Base-by-base conservation (phyloP, 352 stramenopile genomes). In the Phytophthora quininea region DNA sequence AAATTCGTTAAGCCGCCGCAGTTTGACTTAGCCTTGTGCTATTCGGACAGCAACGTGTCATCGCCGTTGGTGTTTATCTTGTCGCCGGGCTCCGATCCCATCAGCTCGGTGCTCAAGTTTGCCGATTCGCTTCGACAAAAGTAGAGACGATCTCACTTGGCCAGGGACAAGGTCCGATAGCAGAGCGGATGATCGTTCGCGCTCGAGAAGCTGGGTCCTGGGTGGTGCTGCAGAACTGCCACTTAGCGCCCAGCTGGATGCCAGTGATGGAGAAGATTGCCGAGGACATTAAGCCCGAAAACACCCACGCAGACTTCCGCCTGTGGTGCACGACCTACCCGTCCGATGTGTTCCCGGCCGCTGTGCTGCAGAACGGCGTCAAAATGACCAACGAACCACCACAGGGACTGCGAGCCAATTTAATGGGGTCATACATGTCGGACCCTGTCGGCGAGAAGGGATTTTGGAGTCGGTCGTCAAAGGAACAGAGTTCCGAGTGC, bases 341-440 rank as follows among this genome's bases (percentile, higher is more conserved):
- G 27, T 97, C 89, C 14, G 82, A 96, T 51, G 90, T 98, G 11
- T 98, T 98, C 64, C 95, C 95, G 0, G 89, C 96, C 1, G 90
- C 93, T 0, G 89, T 98, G 40, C 80, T 98, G 27, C 95, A 98
- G 73, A 98, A 98, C 72, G 93, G 93, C 31, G 91, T 98, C n/a
- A 98, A 98, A 70, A 98, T 98, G 93, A 98, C 95, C 6, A 96
- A 97, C 45, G 95, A 98, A 62, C 92, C 95, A 5, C 95, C 95
- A 1, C 93, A 97, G 61, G 95, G 95, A 4, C 68, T 98, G 9
- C 79, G 93, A 15, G 90, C 92, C 9, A 98, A 98, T 62, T 59
- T 98, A 1, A 67, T 97, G 33, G 88, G 92, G 3, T 97, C 91
- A 35, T 98, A 97, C 79, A 91, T 94, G 62, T 86, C 83, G 15